Conservation (phyloP, 805 yeast species). For the Nakazawaea sp. region DNA sequence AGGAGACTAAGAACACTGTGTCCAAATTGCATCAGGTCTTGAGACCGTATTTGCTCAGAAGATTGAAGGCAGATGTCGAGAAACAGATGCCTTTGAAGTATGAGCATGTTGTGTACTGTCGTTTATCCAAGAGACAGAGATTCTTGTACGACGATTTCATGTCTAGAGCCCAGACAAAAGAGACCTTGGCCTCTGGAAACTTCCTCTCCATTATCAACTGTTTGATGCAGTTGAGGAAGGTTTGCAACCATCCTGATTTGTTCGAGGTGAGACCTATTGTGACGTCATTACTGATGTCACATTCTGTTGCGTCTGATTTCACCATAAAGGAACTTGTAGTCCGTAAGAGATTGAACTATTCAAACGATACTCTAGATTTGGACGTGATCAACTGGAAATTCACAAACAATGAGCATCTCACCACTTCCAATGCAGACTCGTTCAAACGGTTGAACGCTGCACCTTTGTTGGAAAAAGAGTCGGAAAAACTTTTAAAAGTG, state of each 20-base stretch:
- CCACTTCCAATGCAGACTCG: conserved; percentile 39
- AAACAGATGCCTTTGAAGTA: conserved; percentile 98
- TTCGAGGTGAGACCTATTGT: conserved; percentile 94
- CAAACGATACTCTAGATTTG: conserved; percentile 33
- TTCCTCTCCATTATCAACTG: conserved; percentile 93
- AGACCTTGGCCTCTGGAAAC: conserved; percentile 89
- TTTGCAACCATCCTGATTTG: conserved; percentile 92
- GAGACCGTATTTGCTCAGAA: conserved; percentile 85
- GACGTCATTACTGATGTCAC: conserved; percentile 77
- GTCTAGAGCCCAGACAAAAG: conserved; percentile 94
- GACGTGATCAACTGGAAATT: conserved; percentile 57
- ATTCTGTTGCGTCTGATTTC: conserved; percentile 51
- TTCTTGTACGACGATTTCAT: conserved; percentile 92
- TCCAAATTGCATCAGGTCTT: conserved; percentile 86
- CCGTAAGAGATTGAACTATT: conserved; percentile 21
- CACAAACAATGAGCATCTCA: conserved; percentile 35
- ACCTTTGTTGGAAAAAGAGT: conserved; percentile 34
- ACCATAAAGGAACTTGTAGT: conserved; percentile 32
- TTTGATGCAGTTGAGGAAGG: conserved; percentile 95
- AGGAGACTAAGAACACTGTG: conserved; percentile 82
- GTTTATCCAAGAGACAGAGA: conserved; percentile 87
- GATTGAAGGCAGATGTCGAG: conserved; percentile 94
- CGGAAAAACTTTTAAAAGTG: conserved; percentile 31
- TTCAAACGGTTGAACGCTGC: conserved; percentile 41
- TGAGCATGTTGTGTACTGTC: conserved; percentile 90